phyloP scores from a whole-genome alignment of 805 yeast species.

The Babjeviella inositovora region DNA sequence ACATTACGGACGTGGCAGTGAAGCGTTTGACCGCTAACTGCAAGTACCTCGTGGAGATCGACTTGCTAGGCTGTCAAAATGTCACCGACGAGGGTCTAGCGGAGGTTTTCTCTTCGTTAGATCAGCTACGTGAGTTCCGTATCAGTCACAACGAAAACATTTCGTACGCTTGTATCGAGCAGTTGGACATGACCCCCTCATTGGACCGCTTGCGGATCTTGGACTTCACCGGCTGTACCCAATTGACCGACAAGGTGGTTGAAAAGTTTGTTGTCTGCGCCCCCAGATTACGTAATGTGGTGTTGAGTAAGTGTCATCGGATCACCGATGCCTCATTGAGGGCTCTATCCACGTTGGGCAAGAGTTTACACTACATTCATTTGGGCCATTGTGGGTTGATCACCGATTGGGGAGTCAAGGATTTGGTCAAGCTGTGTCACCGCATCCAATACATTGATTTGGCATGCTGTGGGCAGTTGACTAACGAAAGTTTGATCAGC shows the following conservation, averaged over 20 bases:
- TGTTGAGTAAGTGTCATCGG: conserved; percentile 75
- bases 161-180: conserved; percentile 47
- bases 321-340: conserved; percentile 71
- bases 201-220: conserved; percentile 62
- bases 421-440: conserved; percentile 61
- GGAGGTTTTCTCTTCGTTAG: conserved; percentile 38
- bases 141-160: conserved; percentile 58
- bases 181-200: conserved; percentile 26
- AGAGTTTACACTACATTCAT: conserved; percentile 76
- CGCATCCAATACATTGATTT: conserved; percentile 85
- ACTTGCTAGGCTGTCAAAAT: conserved; percentile 67
- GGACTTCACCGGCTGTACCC: conserved; percentile 73
- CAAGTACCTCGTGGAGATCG: conserved; percentile 75
- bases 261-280: conserved; percentile 59
- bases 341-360: conserved; percentile 58
- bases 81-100: conserved; percentile 52
- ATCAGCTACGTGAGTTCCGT: conserved; percentile 74
- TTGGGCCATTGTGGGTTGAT: conserved; percentile 86
- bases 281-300: conserved; percentile 78
- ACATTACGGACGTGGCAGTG: conserved; percentile 50
- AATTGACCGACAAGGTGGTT: conserved; percentile 67
- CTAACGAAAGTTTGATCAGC: conserved; percentile 68
- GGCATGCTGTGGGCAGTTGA: conserved; percentile 84
- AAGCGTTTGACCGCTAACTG: conserved; percentile 51
- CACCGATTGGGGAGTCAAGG: conserved; percentile 76